Base-by-base conservation (phyloP, 2,329 filamentous ascomycete genomes). In the Chaetomiaceae sp. region DNA sequence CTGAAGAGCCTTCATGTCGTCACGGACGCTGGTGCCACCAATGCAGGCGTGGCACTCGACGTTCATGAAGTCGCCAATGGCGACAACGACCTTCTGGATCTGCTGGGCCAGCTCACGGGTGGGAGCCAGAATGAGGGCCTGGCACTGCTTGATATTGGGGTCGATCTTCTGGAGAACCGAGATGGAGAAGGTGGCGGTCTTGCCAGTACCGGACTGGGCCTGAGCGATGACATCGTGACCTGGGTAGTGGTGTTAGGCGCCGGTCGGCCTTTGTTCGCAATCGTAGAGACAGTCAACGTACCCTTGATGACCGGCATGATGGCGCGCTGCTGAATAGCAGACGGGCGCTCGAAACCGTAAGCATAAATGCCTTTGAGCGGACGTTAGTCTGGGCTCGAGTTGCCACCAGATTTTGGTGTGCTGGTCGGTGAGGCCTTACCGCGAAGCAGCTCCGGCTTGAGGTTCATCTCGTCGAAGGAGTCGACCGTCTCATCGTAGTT, bases 401-500 rank as follows among this genome's bases (percentile, higher is more conserved):
- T 19, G 51, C 48, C 52, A 57, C 47, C 40, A n/a, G 29, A 25
- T 52, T 50, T 52, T 15, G n/a, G n/a, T n/a, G 39, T 42, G 47
- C 49, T 51, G 45, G 56, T 59, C 33, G 56, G 49, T 43, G 40
- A 56, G 58, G 55, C 54, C 81, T 76, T 80, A 85, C 84, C 94
- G 79, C 94, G 91, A 72, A 99, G 90, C 71, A 99, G 88, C 82
- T 99, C 94, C 63, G 90, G 72, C 85, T 95, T 96, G 71, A 99
- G 84, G 79, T 85, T 87, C 94, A 99, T 99, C 69, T 91, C 83
- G 78, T 99, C 94, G 79, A 99, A 99, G 59, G 91, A 96, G 79
- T 99, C 95, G 77, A 94, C 92, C 70, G 92, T 91, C 84, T 97
- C 91, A 84, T 99, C 94, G 81, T 97, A 99, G 89, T 99, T 99